Evolutionary conservation across 352 stramenopile species (phyloP).

Genomic region (Phytophthora pluvialis): DNA sequence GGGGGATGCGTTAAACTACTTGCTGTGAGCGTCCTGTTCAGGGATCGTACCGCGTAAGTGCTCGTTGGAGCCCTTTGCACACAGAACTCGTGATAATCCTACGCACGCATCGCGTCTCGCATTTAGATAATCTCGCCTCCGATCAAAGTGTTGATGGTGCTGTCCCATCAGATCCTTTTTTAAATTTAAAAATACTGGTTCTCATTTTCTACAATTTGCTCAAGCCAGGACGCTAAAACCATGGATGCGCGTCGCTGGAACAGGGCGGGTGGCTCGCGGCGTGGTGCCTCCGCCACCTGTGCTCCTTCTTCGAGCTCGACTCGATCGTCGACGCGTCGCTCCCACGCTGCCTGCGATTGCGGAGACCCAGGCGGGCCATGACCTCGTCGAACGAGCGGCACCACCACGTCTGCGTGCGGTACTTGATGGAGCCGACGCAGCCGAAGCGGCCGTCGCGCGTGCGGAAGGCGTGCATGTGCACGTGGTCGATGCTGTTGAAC

Average conservation of each 20-base stretch:
- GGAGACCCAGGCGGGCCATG: constrained; percentile 48
- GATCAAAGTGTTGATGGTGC: not conserved
- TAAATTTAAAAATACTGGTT: not conserved
- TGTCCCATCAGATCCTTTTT: not conserved
- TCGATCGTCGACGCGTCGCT: constrained; percentile 16
- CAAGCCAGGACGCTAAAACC: constrained; percentile 30
- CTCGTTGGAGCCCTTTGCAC: no score
- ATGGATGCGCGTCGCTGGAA: constrained; percentile 20
- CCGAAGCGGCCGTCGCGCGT: constrained; percentile 63
- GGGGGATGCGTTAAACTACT: no score
- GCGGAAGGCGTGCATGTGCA: constrained; percentile 90
- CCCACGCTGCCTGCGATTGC: constrained; percentile 13
- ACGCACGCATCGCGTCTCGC: no score
- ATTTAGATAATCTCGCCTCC: no score
- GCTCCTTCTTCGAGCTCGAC: constrained; percentile 10
- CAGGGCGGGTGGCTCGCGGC: constrained; percentile 25
- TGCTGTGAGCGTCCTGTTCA: no score
- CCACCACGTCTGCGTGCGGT: constrained; percentile 88
- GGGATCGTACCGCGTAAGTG: no score
- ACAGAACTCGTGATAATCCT: no score
- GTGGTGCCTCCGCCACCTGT: constrained; percentile 20
- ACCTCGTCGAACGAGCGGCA: constrained; percentile 84
- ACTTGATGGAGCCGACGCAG: constrained; percentile 82
- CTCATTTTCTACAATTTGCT: constrained; percentile 19
- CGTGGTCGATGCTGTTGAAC: constrained; percentile 92